phyloP scores from a whole-genome alignment of 2,329 filamentous ascomycete genomes.

The Davidsoniella australis region DNA sequence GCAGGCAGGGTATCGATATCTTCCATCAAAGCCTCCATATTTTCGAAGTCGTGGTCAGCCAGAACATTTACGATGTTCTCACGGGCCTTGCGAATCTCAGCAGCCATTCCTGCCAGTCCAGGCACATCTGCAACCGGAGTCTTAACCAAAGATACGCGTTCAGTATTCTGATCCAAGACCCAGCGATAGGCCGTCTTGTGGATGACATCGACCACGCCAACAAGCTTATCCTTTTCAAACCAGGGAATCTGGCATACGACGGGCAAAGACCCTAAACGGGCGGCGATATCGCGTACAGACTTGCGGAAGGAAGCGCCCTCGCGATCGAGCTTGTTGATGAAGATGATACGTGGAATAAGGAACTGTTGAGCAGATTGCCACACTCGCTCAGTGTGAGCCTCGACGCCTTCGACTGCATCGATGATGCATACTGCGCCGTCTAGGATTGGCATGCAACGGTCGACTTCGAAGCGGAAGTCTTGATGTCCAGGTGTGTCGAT shows the following conservation, averaged over 20 bases:
- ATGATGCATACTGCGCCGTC: conserved; percentile 88
- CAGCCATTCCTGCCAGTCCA: conserved; percentile 13
- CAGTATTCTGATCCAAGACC: conserved; percentile 24
- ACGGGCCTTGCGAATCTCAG: conserved; percentile 60
- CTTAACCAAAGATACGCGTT: conserved; percentile 24
- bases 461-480: conserved; percentile 92
- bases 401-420: conserved; percentile 82
- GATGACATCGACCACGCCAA: conserved; percentile 72
- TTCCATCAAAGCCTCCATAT: conserved; percentile 74
- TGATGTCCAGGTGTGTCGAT: conserved; percentile 96
- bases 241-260: conserved; percentile 89
- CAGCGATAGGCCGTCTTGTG: conserved; percentile 60
- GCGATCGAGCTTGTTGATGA: conserved; percentile 64
- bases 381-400: conserved; percentile 92
- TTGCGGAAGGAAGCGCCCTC: conserved; percentile 65
- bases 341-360: conserved; percentile 63
- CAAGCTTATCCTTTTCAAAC: conserved; percentile 69
- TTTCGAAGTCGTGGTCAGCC: conserved; percentile 72
- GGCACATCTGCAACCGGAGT: conserved; percentile 14
- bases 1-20: conserved; percentile 57
- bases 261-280: conserved; percentile 66
- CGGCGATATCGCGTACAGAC: conserved; percentile 71
- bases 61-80: conserved; percentile 64
- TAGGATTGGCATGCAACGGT: conserved; percentile 72
- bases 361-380: conserved; percentile 84